These are phyloP conservation scores for Physaria fendleri DNA, from an alignment of 345 rosid species.

Conservation along the genomic window DNA sequence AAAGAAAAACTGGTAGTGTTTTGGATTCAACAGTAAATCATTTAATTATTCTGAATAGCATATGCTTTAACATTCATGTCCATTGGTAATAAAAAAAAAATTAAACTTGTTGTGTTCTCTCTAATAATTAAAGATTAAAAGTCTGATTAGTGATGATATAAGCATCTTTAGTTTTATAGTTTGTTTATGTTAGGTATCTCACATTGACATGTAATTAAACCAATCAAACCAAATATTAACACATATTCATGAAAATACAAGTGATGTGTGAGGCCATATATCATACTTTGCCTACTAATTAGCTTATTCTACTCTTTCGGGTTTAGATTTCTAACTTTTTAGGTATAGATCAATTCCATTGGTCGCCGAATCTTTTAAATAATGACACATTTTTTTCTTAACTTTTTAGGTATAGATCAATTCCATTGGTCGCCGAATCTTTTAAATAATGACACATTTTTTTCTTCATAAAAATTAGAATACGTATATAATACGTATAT, in stretches of 20 bases:
- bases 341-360: constrained; percentile 1
- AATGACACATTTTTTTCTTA: neutral
- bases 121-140: no score
- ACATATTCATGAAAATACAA: neutral
- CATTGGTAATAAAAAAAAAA: no score
- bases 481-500: no score
- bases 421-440: constrained; percentile 1
- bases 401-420: no score
- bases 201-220: constrained; percentile 6
- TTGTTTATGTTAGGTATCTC: constrained; percentile 8
- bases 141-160: no score
- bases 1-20: neutral
- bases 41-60: no score
- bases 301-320: neutral
- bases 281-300: neutral
- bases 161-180: neutral
- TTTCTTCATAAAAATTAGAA: neutral
- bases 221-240: neutral
- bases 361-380: constrained; percentile 10
- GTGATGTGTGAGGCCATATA: neutral
- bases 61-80: no score
- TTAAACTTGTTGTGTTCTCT: no score
- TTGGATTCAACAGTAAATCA: neutral
- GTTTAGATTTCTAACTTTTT: neutral
- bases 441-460: neutral